phyloP scores from a whole-genome alignment of 1,284 basidiomycete species.

The Naganishia liquefaciens region DNA sequence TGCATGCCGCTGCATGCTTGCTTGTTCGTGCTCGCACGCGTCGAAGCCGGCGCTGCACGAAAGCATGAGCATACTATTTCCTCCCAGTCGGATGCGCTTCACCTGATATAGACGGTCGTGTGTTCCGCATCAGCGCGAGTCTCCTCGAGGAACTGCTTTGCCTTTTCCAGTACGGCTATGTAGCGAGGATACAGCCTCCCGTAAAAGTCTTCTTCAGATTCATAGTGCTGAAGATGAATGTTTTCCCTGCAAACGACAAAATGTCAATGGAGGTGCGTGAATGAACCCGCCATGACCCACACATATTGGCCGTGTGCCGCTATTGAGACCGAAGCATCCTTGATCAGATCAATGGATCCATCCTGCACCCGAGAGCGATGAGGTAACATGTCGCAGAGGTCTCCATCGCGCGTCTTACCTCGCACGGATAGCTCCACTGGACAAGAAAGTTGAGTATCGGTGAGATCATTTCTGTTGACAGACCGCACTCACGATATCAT shows the following conservation, averaged over 20 bases:
- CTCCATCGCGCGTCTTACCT: constrained; percentile 59
- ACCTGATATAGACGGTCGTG: constrained; percentile 83
- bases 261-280: neutral
- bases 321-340: constrained; percentile 80
- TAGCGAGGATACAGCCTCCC: constrained; percentile 72
- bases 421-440: constrained; percentile 78
- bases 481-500: constrained; percentile 70
- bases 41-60: constrained; percentile 72
- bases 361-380: constrained; percentile 59
- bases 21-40: constrained; percentile 86
- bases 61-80: constrained; percentile 57
- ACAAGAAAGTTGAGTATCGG: neutral
- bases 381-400: too few relatives aligned
- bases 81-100: constrained; percentile 34
- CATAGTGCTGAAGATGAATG: constrained; percentile 79
- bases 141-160: constrained; percentile 68
- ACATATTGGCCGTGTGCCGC: constrained; percentile 87
- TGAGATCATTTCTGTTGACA: constrained; percentile 10
- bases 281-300: constrained; percentile 36
- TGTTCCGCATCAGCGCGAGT: constrained; percentile 69
- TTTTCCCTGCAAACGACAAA: constrained; percentile 63
- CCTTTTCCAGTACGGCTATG: constrained; percentile 68
- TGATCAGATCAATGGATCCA: constrained; percentile 72
- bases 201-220: constrained; percentile 75
- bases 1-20: constrained; percentile 87